Percentiles rank a stretch among this genome's conserved stretches.
These are phyloP conservation scores for Avicennia marina DNA, from an alignment of 257 asterid species.

Conservation along the genomic window DNA sequence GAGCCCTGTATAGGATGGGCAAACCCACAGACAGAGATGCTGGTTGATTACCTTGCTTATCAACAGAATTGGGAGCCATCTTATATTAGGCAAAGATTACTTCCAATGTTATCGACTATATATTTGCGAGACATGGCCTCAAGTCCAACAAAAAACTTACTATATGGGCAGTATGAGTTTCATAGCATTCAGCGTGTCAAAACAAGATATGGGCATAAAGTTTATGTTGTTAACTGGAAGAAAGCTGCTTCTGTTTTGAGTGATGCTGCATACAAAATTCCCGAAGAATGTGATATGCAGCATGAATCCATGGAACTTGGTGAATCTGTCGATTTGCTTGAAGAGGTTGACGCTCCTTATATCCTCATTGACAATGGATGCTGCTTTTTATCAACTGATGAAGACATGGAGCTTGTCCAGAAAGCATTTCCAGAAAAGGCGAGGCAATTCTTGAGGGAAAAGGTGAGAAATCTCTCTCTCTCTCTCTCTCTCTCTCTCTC, in stretches of 20 bases:
- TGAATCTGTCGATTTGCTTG: slow-evolving; percentile 43
- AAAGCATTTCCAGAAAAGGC: slow-evolving; percentile 70
- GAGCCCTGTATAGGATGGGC: slow-evolving; percentile 47
- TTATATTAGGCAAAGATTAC: slow-evolving; percentile 66
- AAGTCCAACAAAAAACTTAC: slow-evolving; percentile 34
- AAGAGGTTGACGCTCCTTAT: slow-evolving; percentile 52
- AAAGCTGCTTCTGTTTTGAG: slow-evolving; percentile 33
- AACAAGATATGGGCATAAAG: slow-evolving; percentile 59
- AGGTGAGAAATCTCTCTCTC: slow-evolving; percentile 38
- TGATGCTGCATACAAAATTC: slow-evolving; percentile 21
- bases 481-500: slow-evolving; percentile 2
- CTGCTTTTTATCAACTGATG: slow-evolving; percentile 69
- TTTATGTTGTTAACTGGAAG: slow-evolving; percentile 75
- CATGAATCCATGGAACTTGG: slow-evolving; percentile 36
- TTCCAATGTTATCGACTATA: slow-evolving; percentile 77
- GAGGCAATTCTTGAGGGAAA: slow-evolving; percentile 48
- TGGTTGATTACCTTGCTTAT: slow-evolving; percentile 66
- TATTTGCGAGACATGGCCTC: slow-evolving; percentile 64
- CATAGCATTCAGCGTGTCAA: slow-evolving; percentile 75
- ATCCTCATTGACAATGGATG: slow-evolving; percentile 43
- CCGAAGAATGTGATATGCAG: slow-evolving; percentile 36
- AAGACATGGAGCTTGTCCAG: slow-evolving; percentile 74
- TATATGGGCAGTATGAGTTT: slow-evolving; percentile 69
- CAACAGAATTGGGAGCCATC: slow-evolving; percentile 91
- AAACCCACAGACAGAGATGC: slow-evolving; percentile 58